Percentiles rank a stretch among this genome's conserved stretches.
Evolutionary conservation across 1,139 yeast genomes (phyloP).

Genomic region (Pichia sp.): DNA sequence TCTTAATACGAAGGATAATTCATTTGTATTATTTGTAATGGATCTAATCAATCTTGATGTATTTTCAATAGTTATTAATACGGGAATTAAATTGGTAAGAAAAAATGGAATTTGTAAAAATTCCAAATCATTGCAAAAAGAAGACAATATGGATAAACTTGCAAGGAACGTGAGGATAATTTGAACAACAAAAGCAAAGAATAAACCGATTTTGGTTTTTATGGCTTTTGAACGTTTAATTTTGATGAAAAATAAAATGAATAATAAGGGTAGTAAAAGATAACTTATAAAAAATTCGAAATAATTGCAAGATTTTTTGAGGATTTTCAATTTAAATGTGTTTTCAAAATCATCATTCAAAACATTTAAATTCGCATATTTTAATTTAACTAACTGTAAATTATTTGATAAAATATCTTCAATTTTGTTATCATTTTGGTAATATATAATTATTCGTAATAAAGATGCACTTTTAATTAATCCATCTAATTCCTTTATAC

Average conservation of each 20-base stretch:
- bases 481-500: constrained; percentile 44
- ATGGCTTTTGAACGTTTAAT: constrained; percentile 50
- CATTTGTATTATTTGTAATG: constrained; percentile 38
- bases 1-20: constrained; percentile 30
- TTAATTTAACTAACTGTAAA: constrained; percentile 17
- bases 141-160: constrained; percentile 46
- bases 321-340: constrained; percentile 4
- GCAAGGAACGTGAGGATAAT: constrained; percentile 41
- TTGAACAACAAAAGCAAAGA: constrained; percentile 56
- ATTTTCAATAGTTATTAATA: constrained; percentile 17
- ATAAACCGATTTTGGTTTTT: constrained; percentile 53
- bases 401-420: constrained; percentile 28
- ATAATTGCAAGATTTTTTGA: constrained; percentile 9
- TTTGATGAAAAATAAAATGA: constrained; percentile 38
- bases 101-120: constrained; percentile 35
- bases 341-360: background rate
- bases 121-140: constrained; percentile 31
- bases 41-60: constrained; percentile 36
- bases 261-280: constrained; percentile 30
- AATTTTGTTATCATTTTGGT: constrained; percentile 10
- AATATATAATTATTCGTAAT: constrained; percentile 35
- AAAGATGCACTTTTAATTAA: constrained; percentile 41
- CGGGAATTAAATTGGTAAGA: constrained; percentile 27
- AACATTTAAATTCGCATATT: constrained; percentile 7
- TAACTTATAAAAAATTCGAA: constrained; percentile 24